phyloP scores from a whole-genome alignment of 305 asterid species.

The Striga hermonthica region DNA sequence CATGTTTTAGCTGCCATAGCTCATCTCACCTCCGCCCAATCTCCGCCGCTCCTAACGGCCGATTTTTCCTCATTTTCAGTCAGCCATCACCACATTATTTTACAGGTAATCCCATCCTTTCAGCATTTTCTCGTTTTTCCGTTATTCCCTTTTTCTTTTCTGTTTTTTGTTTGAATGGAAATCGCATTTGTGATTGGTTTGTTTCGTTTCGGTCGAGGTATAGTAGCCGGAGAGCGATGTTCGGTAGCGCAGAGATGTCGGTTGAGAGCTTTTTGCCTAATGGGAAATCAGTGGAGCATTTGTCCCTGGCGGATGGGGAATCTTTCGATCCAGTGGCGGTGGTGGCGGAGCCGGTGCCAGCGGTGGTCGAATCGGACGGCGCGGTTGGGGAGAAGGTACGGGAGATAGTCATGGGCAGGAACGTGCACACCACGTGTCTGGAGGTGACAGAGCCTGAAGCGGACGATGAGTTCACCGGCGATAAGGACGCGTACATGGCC shows the following conservation, averaged over 20 bases:
- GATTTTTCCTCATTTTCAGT: constrained; percentile 28
- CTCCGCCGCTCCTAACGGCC: constrained; percentile 29
- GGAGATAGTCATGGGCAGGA: constrained; percentile 74
- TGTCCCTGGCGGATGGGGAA: constrained; percentile 31
- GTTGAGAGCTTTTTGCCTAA: constrained; percentile 38
- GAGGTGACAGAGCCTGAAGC: constrained; percentile 95
- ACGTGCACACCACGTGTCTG: constrained; percentile 76
- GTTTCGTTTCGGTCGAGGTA: background rate
- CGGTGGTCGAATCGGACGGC: constrained; percentile 34
- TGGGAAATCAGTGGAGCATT: constrained; percentile 38
- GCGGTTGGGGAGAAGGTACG: constrained; percentile 38
- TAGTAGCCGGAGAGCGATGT: constrained; percentile 35
- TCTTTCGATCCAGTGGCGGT: constrained; percentile 46
- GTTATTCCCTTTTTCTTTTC: background rate
- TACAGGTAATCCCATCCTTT: constrained; percentile 30
- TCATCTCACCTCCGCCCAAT: constrained; percentile 17
- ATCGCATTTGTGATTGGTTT: constrained; percentile 6
- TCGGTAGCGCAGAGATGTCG: constrained; percentile 39
- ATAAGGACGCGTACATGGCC: constrained; percentile 94
- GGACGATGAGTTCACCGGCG: constrained; percentile 90
- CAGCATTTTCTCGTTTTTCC: constrained; percentile 20
- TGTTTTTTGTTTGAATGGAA: background rate
- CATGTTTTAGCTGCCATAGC: background rate
- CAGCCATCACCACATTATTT: background rate
- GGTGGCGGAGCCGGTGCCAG: constrained; percentile 43